Evolutionary conservation across 441 rosid genomes (phyloP), one percentile per base, ranked within the genome.

Genomic region (Erodium trifolium): DNA sequence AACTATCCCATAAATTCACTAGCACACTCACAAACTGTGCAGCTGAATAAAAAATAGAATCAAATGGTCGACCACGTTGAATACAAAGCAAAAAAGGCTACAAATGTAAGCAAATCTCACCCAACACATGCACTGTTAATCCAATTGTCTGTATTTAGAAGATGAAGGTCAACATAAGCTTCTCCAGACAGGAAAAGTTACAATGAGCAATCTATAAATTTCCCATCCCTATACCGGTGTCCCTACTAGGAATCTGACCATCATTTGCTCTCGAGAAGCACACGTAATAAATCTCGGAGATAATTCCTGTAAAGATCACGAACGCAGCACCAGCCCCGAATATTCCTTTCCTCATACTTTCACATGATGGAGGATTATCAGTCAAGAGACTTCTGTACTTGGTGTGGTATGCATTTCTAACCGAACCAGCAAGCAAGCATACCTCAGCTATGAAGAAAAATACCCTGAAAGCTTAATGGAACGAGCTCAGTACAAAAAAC

Each of bases 291-390:
- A 92, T 82, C 76, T 88, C 90, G 0, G 94, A 92, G 53, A 82
- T 81, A 2, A 88, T 84, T 77, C 92, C 92, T 0, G 94, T 92
- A 5, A 89, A 73, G 51, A 92, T 68, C 1, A 89, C 14, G 16
- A 92, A 88, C 4, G 96, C 94, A 59, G 97, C 96, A 73, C 91
- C 96, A 17, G 96, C 88, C 3, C 91, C 92, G 60, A 89, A 89
- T 27, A 89, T 80, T 0, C 97, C 96, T 78, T 89, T 92, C 71
- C 96, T 87, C 72, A 92, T 11, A 17, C 72, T 70, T 67, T 77
- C 65, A 71, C 97, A 92, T 10, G 97, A 79, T 2, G 85, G 84
- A 0, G 77, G 65, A 2, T 69, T 17, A 13, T 41, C 73, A 0
- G 80, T 64, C 34, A 83, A 63, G 69, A 49, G 57, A 49, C 14